phyloP scores from a whole-genome alignment of 2,329 filamentous ascomycete species.

The Diaporthe helianthi region DNA sequence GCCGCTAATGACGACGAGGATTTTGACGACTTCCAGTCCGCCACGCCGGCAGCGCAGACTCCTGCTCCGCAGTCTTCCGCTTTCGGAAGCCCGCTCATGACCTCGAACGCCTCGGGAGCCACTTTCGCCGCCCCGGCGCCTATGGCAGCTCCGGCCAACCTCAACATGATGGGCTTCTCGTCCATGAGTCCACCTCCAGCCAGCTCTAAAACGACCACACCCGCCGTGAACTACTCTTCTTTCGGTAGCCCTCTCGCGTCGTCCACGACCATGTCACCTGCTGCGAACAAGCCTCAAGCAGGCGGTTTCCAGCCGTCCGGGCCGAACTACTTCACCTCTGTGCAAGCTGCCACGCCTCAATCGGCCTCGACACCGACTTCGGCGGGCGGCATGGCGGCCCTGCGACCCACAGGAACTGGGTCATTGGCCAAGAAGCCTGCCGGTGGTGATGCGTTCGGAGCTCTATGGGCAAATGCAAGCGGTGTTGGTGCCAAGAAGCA shows the following conservation, averaged over 20 bases:
- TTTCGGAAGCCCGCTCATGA: constrained; percentile 54
- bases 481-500: constrained; percentile 75
- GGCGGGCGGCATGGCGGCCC: constrained; percentile 40
- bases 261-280: constrained; percentile 48
- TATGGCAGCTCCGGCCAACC: constrained; percentile 79
- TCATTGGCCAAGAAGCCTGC: constrained; percentile 50
- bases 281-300: constrained; percentile 56
- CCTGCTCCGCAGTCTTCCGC: constrained; percentile 52
- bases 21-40: constrained; percentile 97
- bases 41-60: constrained; percentile 62
- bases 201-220: constrained; percentile 57
- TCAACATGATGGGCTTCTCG: constrained; percentile 80
- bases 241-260: constrained; percentile 58
- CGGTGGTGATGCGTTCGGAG: constrained; percentile 87
- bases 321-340: constrained; percentile 95
- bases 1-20: constrained; percentile 80
- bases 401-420: constrained; percentile 37
- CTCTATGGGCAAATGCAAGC: constrained; percentile 80
- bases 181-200: constrained; percentile 79
- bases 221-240: constrained; percentile 69
- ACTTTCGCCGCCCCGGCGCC: constrained; percentile 86
- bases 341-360: constrained; percentile 54
- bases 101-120: constrained; percentile 62
- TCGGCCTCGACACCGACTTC: constrained; percentile 40
- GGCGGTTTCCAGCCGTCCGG: constrained; percentile 76